Conservation (phyloP, 345 rosid genomes). For the Leavenworthia alabamica region DNA sequence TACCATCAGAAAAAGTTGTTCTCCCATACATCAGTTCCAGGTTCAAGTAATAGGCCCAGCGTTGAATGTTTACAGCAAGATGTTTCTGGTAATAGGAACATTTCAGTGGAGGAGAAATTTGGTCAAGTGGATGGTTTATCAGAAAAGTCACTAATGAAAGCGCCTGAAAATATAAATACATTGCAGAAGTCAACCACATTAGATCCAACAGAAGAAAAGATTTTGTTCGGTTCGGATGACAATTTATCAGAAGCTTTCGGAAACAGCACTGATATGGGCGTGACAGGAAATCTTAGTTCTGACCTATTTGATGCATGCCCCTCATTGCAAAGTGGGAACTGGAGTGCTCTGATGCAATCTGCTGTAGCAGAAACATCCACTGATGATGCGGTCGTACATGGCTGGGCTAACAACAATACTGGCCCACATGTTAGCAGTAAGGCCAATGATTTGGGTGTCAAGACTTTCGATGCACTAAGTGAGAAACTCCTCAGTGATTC, state of each 20-base stretch:
- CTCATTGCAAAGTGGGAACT: conserved; percentile 84
- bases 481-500: conserved; percentile 40
- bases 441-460: conserved; percentile 10
- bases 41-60: conserved; percentile 37
- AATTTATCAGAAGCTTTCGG: conserved; percentile 77
- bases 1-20: conserved; percentile 41
- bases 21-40: conserved; percentile 35
- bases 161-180: conserved; percentile 27
- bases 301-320: conserved; percentile 52
- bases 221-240: conserved; percentile 83
- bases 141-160: conserved; percentile 42
- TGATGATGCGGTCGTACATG: conserved; percentile 32
- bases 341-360: conserved; percentile 99
- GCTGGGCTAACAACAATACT: conserved; percentile 4
- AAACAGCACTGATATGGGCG: conserved; percentile 36
- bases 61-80: conserved; percentile 41
- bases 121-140: conserved; percentile 34
- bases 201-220: conserved; percentile 88
- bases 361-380: conserved; percentile 89
- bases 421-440: neutral
- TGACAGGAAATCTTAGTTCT: conserved; percentile 41
- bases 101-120: conserved; percentile 34
- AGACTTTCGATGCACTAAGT: conserved; percentile 22
- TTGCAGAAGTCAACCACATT: conserved; percentile 57
- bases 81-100: conserved; percentile 37